Percentiles rank a stretch among this genome's conserved stretches.
Evolutionary conservation across 495 filamentous ascomycete species (phyloP).

Genomic region (Thermothielavioides terrestris): DNA sequence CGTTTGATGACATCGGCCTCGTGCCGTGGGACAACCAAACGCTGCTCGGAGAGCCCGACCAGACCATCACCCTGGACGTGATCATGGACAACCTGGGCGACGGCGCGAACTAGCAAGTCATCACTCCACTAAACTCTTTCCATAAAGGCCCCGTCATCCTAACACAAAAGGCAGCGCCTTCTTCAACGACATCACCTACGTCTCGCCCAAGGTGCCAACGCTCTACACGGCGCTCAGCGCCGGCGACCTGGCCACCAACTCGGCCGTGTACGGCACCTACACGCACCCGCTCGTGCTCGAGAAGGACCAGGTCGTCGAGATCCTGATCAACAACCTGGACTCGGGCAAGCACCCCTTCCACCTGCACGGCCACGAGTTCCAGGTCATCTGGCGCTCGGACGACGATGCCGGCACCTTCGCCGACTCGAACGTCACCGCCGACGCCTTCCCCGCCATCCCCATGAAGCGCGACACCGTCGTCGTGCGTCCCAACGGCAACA

Average conservation of each 20-base stretch:
- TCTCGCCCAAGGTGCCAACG: slow-evolving; percentile 65
- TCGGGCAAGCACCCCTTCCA: slow-evolving; percentile 74
- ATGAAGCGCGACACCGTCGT: slow-evolving; percentile 51
- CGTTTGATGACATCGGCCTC: slow-evolving; percentile 66
- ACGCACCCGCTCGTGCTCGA: slow-evolving; percentile 62
- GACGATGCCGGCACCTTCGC: slow-evolving; percentile 37
- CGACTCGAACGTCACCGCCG: slow-evolving; percentile 34
- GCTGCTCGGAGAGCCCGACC: slow-evolving; percentile 49
- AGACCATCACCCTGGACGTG: slow-evolving; percentile 53
- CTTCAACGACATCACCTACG: slow-evolving; percentile 74
- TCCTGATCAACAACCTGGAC: slow-evolving; percentile 74
- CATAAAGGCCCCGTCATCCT: not conserved
- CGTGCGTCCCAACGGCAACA: slow-evolving; percentile 45
- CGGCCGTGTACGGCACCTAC: slow-evolving; percentile 62
- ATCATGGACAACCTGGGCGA: slow-evolving; percentile 64
- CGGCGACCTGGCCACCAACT: slow-evolving; percentile 52
- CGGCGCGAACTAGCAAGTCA: slow-evolving; percentile 53
- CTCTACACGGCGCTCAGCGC: slow-evolving; percentile 66
- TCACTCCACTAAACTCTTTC: not conserved
- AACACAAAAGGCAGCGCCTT: slow-evolving; percentile 47
- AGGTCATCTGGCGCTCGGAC: slow-evolving; percentile 44
- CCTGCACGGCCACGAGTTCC: slow-evolving; percentile 79
- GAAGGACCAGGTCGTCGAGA: slow-evolving; percentile 61
- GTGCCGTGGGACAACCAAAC: slow-evolving; percentile 55
- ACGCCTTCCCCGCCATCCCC: slow-evolving; percentile 35